A percentile compares a stretch with the other conserved stretches of the same genome.
Evolutionary conservation across 371 early-diverging fungal genomes (phyloP).

Genomic region (Lichtheimia ornata): DNA sequence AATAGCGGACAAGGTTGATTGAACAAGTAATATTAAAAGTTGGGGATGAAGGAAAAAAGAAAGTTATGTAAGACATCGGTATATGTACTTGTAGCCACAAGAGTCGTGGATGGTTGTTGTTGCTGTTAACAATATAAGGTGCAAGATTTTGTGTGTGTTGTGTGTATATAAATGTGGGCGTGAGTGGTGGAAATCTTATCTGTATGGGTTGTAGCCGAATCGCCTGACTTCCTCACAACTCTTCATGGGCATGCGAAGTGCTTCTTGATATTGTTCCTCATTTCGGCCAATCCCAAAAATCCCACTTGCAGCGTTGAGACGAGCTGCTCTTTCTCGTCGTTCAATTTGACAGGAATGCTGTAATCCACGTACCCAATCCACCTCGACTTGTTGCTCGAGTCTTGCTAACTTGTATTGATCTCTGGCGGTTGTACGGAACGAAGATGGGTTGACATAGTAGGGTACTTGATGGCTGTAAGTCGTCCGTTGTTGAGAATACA

Average conservation of each 20-base stretch:
- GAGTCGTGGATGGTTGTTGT: no score
- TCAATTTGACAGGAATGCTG: conserved; percentile 38
- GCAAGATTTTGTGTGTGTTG: no score
- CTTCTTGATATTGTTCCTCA: conserved; percentile 39
- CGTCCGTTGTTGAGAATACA: conserved; percentile 37
- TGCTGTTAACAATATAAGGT: no score
- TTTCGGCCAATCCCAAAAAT: conserved; percentile 39
- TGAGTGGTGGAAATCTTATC: not conserved
- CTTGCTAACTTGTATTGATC: conserved; percentile 30
- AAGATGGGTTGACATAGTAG: conserved; percentile 46
- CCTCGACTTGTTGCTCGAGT: conserved; percentile 45
- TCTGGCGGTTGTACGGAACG: conserved; percentile 30
- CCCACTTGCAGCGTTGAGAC: conserved; percentile 38
- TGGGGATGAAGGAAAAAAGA: no score
- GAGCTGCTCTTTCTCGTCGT: conserved; percentile 26
- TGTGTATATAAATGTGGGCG: no score
- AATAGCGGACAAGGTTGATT: no score
- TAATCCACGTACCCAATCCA: conserved; percentile 40
- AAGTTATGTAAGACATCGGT: no score
- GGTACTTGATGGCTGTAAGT: conserved; percentile 37
- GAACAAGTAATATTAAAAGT: no score
- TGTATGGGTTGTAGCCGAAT: conserved; percentile 25
- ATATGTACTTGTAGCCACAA: no score
- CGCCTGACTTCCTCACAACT: conserved; percentile 41
- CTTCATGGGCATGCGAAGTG: conserved; percentile 33